Evolutionary conservation across 345 rosid genomes (phyloP).

Genomic region (Populus nigra): DNA sequence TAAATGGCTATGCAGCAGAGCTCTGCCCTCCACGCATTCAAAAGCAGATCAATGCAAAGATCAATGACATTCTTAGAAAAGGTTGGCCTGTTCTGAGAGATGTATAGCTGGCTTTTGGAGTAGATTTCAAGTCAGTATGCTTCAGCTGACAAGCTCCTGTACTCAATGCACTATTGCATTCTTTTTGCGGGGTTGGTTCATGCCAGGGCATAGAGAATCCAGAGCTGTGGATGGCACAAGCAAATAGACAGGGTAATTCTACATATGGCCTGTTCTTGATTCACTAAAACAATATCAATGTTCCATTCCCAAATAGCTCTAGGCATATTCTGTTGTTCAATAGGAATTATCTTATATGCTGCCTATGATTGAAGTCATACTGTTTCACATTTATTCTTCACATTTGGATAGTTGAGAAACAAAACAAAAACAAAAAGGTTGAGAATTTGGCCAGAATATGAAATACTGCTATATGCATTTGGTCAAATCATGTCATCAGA

Average conservation of each 20-base stretch:
- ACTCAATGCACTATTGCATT: neutral
- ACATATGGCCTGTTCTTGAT: neutral
- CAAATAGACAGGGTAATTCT: neutral
- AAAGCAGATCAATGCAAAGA: conserved; percentile 56
- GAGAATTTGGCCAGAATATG: neutral
- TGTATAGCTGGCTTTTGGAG: conserved; percentile 27
- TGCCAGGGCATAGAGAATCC: neutral
- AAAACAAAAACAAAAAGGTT: neutral
- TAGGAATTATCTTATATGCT: neutral
- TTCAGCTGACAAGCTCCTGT: neutral
- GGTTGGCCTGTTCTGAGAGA: conserved; percentile 80
- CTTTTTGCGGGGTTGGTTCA: neutral
- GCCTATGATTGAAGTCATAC: neutral
- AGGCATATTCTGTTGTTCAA: neutral
- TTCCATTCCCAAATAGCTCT: neutral
- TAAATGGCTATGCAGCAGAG: conserved; percentile 81
- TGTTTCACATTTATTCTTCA: neutral
- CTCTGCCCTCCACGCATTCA: conserved; percentile 66
- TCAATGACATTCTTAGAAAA: conserved; percentile 66
- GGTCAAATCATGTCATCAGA: no score
- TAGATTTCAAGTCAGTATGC: neutral
- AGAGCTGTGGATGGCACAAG: neutral
- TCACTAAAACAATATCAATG: neutral
- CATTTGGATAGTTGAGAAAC: neutral
- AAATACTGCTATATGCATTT: no score